Evolutionary conservation across 305 asterid genomes (phyloP).

Genomic region (Solanum aculeatissimum): DNA sequence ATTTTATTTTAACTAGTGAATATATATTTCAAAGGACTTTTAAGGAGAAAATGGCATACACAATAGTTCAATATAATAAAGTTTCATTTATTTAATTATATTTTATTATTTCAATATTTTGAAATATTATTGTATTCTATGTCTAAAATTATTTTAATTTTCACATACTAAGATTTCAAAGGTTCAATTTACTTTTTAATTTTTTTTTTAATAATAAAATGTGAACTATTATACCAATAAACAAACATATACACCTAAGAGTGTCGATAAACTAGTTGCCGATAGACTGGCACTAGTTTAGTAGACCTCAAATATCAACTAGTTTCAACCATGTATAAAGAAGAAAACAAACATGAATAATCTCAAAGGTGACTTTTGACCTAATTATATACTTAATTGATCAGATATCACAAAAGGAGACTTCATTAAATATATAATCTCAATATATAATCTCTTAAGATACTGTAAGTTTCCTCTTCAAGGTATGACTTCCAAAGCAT

Average conservation of each 20-base stretch:
- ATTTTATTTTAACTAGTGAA: background rate
- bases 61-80: background rate
- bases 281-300: too few species aligned
- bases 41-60: background rate
- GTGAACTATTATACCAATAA: too few species aligned
- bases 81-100: background rate
- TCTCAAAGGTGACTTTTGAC: background rate
- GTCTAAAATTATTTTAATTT: background rate
- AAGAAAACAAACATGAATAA: background rate
- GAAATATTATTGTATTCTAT: background rate
- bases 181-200: background rate
- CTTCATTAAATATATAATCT: background rate
- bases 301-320: too few species aligned
- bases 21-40: background rate
- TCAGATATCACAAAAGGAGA: background rate
- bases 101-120: background rate
- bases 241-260: too few species aligned
- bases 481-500: background rate
- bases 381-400: background rate
- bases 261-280: too few species aligned
- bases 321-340: background rate
- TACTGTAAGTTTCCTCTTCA: background rate
- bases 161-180: background rate
- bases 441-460: background rate
- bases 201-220: background rate